Evolutionary conservation across 164 flowering plant genomes (phyloP), one percentile per base, ranked within the genome.

Genomic region (Tetrastigma voinierianum): DNA sequence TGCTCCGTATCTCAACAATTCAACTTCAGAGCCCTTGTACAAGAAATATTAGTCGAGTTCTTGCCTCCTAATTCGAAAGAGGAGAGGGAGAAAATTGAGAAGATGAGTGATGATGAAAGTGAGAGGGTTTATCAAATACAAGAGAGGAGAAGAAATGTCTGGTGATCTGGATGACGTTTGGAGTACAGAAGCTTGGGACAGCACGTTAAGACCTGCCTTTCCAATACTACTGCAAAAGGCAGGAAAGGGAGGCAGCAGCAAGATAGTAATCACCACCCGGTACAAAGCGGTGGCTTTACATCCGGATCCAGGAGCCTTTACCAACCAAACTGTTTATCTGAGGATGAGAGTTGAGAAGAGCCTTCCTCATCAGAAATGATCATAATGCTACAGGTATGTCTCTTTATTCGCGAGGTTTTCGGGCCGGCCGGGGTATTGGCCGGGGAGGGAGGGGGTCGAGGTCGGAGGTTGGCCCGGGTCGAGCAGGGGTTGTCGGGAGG

Each of bases 261-360:
- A 52, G 55, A 16, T 83, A 14, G 0, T 76, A n/a, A 56, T 80
- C 32, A 83, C 86, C 1, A 67, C 81, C 1, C 74, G 81, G 9
- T 66, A 53, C 18, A 56, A 45, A 14, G 40, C 47, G 1, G 66
- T 80, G 4, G 82, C 80, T 13, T 2, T 16, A 10, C 25, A 62
- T 67, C 70, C 63, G 0, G 77, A 82, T 66, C 55, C 60, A 2
- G 0, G 1, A 3, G 19, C 63, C 16, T 19, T 23, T 63, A 59
- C 19, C 14, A 55, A 23, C 65, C 65, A 8, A 17, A 17, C 13
- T 25, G 11, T 46, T 32, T 78, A 16, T 46, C 19, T 12, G 46
- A 65, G 0, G 53, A 62, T 7, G 75, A 76, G 2, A 71, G 82
- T 13, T 76, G 82, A 72, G 19, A 56, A 80, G 72, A 49, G 77